Conservation (phyloP, 768 basidiomycete genomes). For the Termitomyces sp. region DNA sequence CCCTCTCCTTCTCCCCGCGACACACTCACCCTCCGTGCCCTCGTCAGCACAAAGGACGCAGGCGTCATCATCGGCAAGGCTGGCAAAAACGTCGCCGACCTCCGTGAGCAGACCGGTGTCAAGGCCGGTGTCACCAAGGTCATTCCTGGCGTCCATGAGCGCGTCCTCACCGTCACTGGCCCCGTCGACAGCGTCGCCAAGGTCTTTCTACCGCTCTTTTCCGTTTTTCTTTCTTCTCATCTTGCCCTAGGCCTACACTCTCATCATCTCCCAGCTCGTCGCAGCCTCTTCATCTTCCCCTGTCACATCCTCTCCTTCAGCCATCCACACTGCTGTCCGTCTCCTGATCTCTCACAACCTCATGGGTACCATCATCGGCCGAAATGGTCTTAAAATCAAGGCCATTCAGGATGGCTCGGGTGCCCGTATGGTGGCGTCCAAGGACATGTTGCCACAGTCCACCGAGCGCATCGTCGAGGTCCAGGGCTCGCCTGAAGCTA, state of each 20-base stretch:
- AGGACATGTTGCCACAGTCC: conserved; percentile 98
- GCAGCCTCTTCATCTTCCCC: conserved; percentile 73
- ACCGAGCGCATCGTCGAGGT: conserved; percentile 99
- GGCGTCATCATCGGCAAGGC: conserved; percentile 96
- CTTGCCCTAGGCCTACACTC: conserved; percentile 74
- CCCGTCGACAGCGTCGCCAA: conserved; percentile 90
- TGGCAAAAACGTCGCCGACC: conserved; percentile 96
- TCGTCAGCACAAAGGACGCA: conserved; percentile 96
- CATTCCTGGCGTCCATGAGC: conserved; percentile 95
- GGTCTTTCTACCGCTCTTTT: conserved; percentile 34
- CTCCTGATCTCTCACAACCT: conserved; percentile 98
- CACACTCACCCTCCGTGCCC: conserved; percentile 83
- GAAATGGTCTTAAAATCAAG: conserved; percentile 96
- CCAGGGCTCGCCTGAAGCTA: conserved; percentile 88
- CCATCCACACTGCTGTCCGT: conserved; percentile 84
- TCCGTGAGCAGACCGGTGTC: conserved; percentile 92
- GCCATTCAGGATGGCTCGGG: conserved; percentile 96
- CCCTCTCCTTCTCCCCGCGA: conserved; percentile 68
- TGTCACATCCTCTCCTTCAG: conserved; percentile 59
- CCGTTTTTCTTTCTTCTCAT: conserved; percentile 7
- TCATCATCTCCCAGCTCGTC: conserved; percentile 90
- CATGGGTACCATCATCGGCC: conserved; percentile 98
- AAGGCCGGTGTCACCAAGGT: conserved; percentile 99
- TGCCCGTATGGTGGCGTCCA: conserved; percentile 97
- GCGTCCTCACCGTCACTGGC: conserved; percentile 92